Percentiles rank a stretch among this genome's conserved stretches.
phyloP scores from a whole-genome alignment of 371 early-diverging fungal genomes.

The Neoconidiobolus thromboides region DNA sequence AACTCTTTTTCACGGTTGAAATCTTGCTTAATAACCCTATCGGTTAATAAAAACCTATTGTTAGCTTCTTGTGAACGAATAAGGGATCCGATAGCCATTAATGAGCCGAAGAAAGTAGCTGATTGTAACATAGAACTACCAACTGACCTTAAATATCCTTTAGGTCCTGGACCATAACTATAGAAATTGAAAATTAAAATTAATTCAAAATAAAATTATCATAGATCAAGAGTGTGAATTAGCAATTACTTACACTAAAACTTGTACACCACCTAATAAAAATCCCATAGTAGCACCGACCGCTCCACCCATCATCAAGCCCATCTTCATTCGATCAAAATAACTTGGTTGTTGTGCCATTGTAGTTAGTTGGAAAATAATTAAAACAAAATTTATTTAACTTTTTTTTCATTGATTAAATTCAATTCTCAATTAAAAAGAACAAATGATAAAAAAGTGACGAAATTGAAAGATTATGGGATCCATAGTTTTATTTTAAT shows the following conservation, averaged over 20 bases:
- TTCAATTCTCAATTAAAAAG: no score
- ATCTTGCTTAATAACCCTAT: no score
- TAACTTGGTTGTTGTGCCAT: conserved; percentile 18
- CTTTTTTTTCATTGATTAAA: no score
- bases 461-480: no score
- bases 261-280: conserved; percentile 32
- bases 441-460: no score
- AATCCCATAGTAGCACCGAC: conserved; percentile 68
- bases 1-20: no score
- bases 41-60: no score
- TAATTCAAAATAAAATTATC: neutral
- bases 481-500: no score
- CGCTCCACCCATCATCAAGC: conserved; percentile 64
- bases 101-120: neutral
- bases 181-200: neutral
- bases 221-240: neutral
- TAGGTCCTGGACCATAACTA: conserved; percentile 5
- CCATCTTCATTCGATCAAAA: conserved; percentile 59
- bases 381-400: no score
- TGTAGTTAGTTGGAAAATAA: no score
- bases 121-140: neutral
- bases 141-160: conserved; percentile 3
- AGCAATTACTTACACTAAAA: neutral
- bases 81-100: conserved; percentile 4
- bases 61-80: neutral